Percentiles rank a stretch among this genome's conserved stretches.
These are phyloP conservation scores for Pseudophaeomoniella oleicola DNA, from an alignment of 2,329 filamentous ascomycete genomes.

Conservation along the genomic window DNA sequence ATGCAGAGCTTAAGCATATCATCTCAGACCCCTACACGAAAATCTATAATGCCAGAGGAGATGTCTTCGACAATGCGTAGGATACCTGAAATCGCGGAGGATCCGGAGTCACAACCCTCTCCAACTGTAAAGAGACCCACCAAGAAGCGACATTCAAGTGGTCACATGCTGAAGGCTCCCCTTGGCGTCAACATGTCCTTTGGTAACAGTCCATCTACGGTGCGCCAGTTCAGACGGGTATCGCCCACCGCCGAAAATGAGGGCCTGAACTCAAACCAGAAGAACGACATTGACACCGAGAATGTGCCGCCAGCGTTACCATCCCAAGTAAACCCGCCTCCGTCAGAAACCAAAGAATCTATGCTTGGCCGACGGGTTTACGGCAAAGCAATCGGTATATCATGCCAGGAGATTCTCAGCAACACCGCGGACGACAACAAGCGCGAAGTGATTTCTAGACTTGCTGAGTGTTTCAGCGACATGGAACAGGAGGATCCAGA, in stretches of 20 bases:
- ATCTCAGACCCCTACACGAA: conserved; percentile 4
- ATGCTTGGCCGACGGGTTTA: conserved; percentile 69
- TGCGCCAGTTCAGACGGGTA: conserved; percentile 79
- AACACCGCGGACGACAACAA: conserved; percentile 58
- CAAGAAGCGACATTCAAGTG: conserved; percentile 29
- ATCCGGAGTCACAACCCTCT: conserved; percentile 31
- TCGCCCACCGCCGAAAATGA: conserved; percentile 42
- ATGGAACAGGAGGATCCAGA: conserved; percentile 83
- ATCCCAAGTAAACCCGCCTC: conserved; percentile 2
- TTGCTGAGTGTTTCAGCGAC: conserved; percentile 73
- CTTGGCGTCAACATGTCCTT: conserved; percentile 83
- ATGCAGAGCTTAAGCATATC: conserved; percentile 23
- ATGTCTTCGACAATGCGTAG: conserved; percentile 31
- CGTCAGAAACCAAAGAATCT: conserved; percentile 55
- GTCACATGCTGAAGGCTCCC: conserved; percentile 49
- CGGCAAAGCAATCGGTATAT: conserved; percentile 65
- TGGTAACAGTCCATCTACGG: conserved; percentile 83
- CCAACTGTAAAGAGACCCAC: conserved; percentile 24
- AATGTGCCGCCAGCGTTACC: conserved; percentile 2
- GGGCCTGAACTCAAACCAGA: background rate
- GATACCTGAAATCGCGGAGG: conserved; percentile 18
- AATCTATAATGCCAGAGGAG: conserved; percentile 17
- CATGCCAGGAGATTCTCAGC: conserved; percentile 74
- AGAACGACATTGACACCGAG: conserved; percentile 1
- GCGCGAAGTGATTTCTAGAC: conserved; percentile 65